These are phyloP conservation scores for Lepidium sativum DNA, from an alignment of 345 rosid genomes.

Conservation along the genomic window DNA sequence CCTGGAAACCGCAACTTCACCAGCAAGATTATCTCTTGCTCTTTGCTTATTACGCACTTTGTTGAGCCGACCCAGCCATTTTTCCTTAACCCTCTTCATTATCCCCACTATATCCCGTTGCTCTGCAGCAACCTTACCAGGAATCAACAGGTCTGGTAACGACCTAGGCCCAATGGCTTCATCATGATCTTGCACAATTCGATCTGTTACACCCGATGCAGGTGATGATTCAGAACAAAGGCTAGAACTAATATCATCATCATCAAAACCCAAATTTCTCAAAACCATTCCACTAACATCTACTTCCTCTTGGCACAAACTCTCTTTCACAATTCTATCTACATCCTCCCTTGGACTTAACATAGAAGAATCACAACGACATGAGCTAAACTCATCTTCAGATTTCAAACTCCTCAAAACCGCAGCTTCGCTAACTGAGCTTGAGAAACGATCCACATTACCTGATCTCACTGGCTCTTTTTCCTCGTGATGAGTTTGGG, in stretches of 20 bases:
- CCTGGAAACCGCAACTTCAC: slow-evolving; percentile 22
- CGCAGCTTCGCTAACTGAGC: slow-evolving; percentile 35
- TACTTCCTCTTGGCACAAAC: slow-evolving; percentile 19
- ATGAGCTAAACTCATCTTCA: slow-evolving; percentile 51
- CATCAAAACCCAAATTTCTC: slow-evolving; percentile 30
- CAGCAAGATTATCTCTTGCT: slow-evolving; percentile 1
- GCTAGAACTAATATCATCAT: slow-evolving; percentile 45
- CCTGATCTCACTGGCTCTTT: background rate
- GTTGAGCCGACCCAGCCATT: slow-evolving; percentile 57
- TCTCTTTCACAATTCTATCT: slow-evolving; percentile 9
- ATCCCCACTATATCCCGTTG: slow-evolving; percentile 20
- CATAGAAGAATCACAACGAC: slow-evolving; percentile 29
- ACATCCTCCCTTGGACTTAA: slow-evolving; percentile 19
- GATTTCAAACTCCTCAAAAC: slow-evolving; percentile 34
- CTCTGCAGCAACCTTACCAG: background rate
- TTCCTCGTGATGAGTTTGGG: background rate
- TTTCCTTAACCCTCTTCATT: slow-evolving; percentile 38
- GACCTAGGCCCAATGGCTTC: background rate
- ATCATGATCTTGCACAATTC: slow-evolving; percentile 8
- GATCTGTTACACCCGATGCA: background rate
- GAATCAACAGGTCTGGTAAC: background rate
- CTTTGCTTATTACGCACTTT: slow-evolving; percentile 23
- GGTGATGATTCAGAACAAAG: slow-evolving; percentile 31
- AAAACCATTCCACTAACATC: slow-evolving; percentile 42
- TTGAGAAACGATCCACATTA: slow-evolving; percentile 21